Conservation (phyloP, 257 asterid genomes). For the Verbena officinalis region DNA sequence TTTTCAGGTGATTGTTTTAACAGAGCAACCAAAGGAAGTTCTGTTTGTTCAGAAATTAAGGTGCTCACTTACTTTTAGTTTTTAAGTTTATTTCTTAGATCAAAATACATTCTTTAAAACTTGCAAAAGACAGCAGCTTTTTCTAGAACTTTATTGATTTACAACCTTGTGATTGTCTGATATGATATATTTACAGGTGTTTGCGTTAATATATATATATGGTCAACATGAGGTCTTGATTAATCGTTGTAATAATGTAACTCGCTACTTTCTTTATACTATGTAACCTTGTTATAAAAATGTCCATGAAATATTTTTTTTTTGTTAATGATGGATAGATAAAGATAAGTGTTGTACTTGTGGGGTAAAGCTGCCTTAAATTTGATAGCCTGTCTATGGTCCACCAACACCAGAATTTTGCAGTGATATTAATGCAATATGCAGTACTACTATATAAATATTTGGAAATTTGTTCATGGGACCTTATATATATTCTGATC, state of each 20-base stretch:
- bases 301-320: neutral
- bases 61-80: neutral
- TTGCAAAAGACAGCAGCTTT: neutral
- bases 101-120: neutral
- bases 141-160: neutral
- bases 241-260: neutral
- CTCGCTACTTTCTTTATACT: neutral
- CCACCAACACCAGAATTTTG: neutral
- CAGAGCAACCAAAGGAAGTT: slow-evolving; percentile 4
- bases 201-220: neutral
- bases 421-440: too few species aligned
- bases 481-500: too few species aligned
- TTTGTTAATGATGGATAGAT: too few species aligned
- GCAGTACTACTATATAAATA: too few species aligned
- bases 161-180: neutral
- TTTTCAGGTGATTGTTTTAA: neutral
- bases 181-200: neutral
- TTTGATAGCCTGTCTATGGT: neutral
- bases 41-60: neutral
- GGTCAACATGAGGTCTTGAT: neutral
- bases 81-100: neutral
- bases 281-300: neutral
- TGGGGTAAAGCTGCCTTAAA: too few species aligned
- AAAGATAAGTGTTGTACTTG: too few species aligned
- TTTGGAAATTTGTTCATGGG: too few species aligned